Conservation (phyloP, 306 rosid genomes). For the Arachis hypogaea region DNA sequence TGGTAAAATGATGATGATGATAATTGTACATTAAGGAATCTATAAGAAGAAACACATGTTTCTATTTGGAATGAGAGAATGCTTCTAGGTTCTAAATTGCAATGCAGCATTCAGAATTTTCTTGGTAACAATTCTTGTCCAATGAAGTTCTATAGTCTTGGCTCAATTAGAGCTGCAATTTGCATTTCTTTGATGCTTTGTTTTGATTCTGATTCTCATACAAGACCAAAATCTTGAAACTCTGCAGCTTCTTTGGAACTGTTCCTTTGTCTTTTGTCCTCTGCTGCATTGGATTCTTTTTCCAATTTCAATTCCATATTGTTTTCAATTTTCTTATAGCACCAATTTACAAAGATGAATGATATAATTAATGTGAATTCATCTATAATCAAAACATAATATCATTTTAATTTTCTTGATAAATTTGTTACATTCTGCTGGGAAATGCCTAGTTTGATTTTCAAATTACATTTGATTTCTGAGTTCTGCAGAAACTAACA, state of each 20-base stretch:
- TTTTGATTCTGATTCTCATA: conserved; percentile 24
- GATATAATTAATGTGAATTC: neutral
- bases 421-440: conserved; percentile 17
- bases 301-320: conserved; percentile 21
- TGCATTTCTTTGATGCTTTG: conserved; percentile 27
- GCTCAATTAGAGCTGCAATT: conserved; percentile 3
- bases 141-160: conserved; percentile 11
- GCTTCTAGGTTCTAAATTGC: conserved; percentile 15
- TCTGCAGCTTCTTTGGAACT: conserved; percentile 7
- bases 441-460: conserved; percentile 33
- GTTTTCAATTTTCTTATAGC: conserved; percentile 28
- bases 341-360: conserved; percentile 12
- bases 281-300: conserved; percentile 38
- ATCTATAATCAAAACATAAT: neutral
- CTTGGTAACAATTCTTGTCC: conserved; percentile 22
- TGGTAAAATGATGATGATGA: neutral
- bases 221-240: conserved; percentile 31
- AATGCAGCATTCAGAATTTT: conserved; percentile 22
- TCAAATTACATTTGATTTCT: conserved; percentile 21
- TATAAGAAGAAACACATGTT: neutral
- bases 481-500: conserved; percentile 40
- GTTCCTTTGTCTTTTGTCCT: conserved; percentile 11
- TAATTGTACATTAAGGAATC: conserved; percentile 10
- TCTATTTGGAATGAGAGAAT: neutral
- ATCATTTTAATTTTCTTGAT: conserved; percentile 24